Evolutionary conservation across 129 eudicot genomes (phyloP), one percentile per base, ranked within the genome.

Genomic region (Helichrysum umbraculigerum): DNA sequence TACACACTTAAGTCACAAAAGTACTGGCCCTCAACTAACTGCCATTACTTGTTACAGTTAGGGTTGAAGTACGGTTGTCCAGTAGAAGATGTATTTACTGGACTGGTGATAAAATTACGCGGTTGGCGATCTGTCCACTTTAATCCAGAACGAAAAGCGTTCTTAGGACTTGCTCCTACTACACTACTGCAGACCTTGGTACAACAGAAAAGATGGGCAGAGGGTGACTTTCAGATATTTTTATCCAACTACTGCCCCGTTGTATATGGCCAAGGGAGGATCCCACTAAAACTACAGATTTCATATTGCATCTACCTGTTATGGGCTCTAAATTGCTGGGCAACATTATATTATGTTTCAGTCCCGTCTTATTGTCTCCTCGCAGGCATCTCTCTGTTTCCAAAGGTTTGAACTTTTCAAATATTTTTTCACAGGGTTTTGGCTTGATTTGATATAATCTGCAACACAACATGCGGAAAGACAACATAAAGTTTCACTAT

Each of bases 171-270:
- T 33, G 84, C 86, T 57, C 79, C 84, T 16, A 79, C 82, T 16
- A 81, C 89, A 50, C 61, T 85, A 25, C 66, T 50, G 12, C 64
- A 77, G 67, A 52, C 81, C 56, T 75, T 85, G 19, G 57, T 85
- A n/a, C 88, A 85, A 56, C 54, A 34, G 9, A 85, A 78, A 68
- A 85, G 88, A 81, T 81, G 88, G 88, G 74, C 79, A 56, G 86
- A 85, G 52, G 88, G 88, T 14, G 64, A 81, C 58, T 34, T 85
- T 50, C 81, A 78, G 44, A 73, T 78, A 17, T 34, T 81, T 5
- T 63, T 85, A 64, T 83, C 86, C 16, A 65, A 33, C 0, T 47
- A 68, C 42, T 78, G 83, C 29, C 83, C 86, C n/a, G 2, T 81
- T 7, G 12, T 73, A 68, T 81, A 54, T 67, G 88, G 85, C 34